Conservation (phyloP, 1,284 basidiomycete genomes). For the Rhodofomes roseus region DNA sequence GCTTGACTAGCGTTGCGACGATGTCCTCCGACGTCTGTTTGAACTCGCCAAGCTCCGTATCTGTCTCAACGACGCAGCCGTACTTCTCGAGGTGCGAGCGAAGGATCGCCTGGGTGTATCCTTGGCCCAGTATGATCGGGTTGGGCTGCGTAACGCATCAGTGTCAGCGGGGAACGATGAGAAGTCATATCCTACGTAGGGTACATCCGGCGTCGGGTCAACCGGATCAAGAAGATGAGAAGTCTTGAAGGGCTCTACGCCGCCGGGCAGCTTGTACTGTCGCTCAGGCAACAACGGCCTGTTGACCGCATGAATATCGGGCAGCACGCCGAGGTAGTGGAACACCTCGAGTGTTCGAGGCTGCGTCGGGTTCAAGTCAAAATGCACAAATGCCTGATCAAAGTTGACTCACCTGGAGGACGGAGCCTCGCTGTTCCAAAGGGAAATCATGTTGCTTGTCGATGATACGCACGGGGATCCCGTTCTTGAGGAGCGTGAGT, state of each 20-base stretch:
- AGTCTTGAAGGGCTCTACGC: conserved; percentile 8
- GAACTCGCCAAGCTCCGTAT: conserved; percentile 25
- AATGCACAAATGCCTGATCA: not conserved
- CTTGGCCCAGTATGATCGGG: conserved; percentile 23
- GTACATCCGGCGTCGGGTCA: conserved; percentile 17
- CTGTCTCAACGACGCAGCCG: conserved; percentile 27
- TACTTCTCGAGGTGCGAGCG: conserved; percentile 25
- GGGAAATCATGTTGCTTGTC: not conserved
- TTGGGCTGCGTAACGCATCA: not conserved
- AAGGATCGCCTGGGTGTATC: conserved; percentile 25
- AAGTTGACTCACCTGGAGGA: not conserved
- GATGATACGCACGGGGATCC: not conserved
- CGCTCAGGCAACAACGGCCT: conserved; percentile 1
- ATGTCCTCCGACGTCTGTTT: conserved; percentile 25
- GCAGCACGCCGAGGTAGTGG: conserved; percentile 17
- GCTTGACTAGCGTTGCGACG: conserved; percentile 11
- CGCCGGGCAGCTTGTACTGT: conserved; percentile 15
- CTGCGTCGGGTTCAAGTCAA: conserved; percentile 3
- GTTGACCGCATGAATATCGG: conserved; percentile 7
- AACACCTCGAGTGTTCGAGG: conserved; percentile 20
- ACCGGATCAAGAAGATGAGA: conserved; percentile 6
- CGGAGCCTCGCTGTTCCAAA: not conserved
- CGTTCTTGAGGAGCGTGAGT: conserved; percentile 1
- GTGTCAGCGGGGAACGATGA: not conserved
- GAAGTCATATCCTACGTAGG: conserved; percentile 15